Evolutionary conservation across 108 stramenopile genomes (phyloP), one percentile per base, ranked within the genome.

Genomic region (Chaetoceros muelleri): DNA sequence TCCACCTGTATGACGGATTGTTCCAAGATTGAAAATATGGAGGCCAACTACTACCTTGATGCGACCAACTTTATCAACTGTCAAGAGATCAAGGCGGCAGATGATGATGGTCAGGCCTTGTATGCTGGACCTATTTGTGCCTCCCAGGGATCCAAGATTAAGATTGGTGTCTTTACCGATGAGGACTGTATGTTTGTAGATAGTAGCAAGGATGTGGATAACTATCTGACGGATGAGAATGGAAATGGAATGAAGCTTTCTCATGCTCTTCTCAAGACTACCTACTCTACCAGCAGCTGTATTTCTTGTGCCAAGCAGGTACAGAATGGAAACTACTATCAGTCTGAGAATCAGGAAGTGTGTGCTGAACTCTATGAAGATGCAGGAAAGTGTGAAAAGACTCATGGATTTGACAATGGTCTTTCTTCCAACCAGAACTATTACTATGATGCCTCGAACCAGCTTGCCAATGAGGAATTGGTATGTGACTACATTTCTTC

Each of bases 21-120:
- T 61, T 62, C 81, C 62, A 92, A 92, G 81, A 92, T 92, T 57
- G 82, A 83, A 57, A 92, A 92, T 71, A 85, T 92, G 85, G 83
- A 92, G 66, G 80, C 55, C 19, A 92, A 87, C 44, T 85, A 85
- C 19, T 92, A 84, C 78, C 30, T 87, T 48, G 90, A 92, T 69
- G 90, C 90, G 30, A 76, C 81, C 30, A 61, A 83, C 29, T 92
- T 83, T 74, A 45, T 85, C 30, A 67, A 77, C 51, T 92, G 90
- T 47, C 65, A 79, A 46, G 26, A 61, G 64, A 69, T 92, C 60
- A 79, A 80, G 58, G 69, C 73, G 53, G 64, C 61, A 10, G 70
- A 82, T 30, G 78, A 85, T 29, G 81, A 92, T 62, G 58, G 65
- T 28, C 28, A 46, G 0, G 72, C 65, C 44, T 73, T 84, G 40